Percentiles rank a stretch among this genome's conserved stretches.
Conservation (phyloP, 2,329 filamentous ascomycete genomes). For the Fonsecaea monophora region DNA sequence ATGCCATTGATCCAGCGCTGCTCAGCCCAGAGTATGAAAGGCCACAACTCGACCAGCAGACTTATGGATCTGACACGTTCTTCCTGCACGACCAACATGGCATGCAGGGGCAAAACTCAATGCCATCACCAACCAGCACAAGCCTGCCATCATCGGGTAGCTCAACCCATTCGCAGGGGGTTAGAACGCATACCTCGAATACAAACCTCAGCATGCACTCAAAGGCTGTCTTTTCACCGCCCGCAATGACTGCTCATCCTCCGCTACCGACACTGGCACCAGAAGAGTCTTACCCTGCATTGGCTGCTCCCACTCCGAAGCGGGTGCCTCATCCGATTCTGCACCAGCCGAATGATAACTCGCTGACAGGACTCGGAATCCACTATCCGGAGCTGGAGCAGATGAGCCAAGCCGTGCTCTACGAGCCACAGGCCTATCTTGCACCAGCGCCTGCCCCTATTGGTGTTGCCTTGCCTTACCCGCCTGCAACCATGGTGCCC, state of each 20-base stretch:
- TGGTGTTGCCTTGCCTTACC: constrained; percentile 33
- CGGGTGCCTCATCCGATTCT: constrained; percentile 35
- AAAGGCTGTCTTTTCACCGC: constrained; percentile 52
- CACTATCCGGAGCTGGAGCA: constrained; percentile 36
- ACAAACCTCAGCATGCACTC: constrained; percentile 31
- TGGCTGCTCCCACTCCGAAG: constrained; percentile 35
- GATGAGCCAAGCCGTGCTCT: constrained; percentile 49
- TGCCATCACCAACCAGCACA: constrained; percentile 45
- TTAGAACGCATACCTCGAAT: constrained; percentile 30
- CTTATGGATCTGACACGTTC: constrained; percentile 45
- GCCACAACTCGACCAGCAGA: constrained; percentile 35
- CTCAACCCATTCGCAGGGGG: constrained; percentile 30
- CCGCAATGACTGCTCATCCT: constrained; percentile 42
- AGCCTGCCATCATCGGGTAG: constrained; percentile 43
- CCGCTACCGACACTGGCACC: constrained; percentile 44
- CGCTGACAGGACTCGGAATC: constrained; percentile 29
- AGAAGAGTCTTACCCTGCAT: constrained; percentile 34
- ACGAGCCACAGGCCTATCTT: constrained; percentile 23
- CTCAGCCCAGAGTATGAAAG: constrained; percentile 11
- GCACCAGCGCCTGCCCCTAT: constrained; percentile 7
- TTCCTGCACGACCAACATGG: constrained; percentile 7
- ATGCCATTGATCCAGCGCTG: constrained; percentile 27
- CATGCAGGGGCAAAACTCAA: constrained; percentile 40
- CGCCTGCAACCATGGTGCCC: constrained; percentile 20
- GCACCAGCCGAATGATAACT: constrained; percentile 20